These are phyloP conservation scores for Fraxinus quadrangulata DNA, from an alignment of 257 asterid species.

Conservation along the genomic window DNA sequence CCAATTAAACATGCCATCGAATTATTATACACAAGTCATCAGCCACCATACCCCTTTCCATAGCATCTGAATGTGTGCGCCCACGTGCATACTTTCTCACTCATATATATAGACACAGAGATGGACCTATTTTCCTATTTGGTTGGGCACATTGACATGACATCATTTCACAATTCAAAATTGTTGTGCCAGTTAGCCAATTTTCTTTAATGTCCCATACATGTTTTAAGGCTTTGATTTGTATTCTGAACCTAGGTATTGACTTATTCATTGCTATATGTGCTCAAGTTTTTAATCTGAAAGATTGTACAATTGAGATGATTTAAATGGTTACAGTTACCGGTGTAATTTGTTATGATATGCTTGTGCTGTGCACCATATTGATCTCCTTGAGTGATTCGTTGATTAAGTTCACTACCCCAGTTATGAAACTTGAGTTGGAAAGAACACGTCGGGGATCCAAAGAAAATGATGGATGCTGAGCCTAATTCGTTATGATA, in stretches of 20 bases:
- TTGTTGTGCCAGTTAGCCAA: neutral
- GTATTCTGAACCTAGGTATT: no score
- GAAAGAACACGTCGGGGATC: neutral
- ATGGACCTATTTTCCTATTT: neutral
- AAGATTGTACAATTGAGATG: neutral
- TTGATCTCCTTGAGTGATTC: neutral
- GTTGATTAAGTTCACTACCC: neutral
- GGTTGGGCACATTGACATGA: neutral
- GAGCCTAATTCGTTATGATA: neutral
- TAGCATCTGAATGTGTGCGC: no score
- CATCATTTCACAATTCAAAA: neutral
- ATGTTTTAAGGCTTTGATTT: no score
- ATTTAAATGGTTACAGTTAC: neutral
- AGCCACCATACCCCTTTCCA: neutral
- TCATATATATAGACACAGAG: no score
- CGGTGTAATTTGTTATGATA: neutral
- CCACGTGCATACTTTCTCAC: no score
- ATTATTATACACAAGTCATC: neutral
- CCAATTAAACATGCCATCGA: neutral
- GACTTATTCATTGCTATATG: no score
- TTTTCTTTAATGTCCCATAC: no score
- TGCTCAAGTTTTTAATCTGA: no score
- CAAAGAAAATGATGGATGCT: neutral
- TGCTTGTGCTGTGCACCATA: neutral
- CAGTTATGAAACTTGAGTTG: neutral